phyloP scores from a whole-genome alignment of 306 rosid genomes.

The Cyamopsis tetragonoloba region DNA sequence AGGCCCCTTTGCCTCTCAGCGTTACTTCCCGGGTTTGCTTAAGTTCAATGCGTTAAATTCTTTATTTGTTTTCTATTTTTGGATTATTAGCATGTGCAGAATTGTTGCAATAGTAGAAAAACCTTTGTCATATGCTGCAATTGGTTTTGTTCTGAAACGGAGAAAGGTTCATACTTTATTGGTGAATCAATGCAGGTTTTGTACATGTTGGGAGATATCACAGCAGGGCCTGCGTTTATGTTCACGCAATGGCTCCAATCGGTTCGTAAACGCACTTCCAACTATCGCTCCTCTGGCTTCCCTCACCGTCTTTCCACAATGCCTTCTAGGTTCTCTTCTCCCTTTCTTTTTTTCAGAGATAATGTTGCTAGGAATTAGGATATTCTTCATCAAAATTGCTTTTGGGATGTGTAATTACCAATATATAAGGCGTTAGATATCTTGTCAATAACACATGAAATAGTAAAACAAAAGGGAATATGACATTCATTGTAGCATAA shows the following conservation, averaged over 20 bases:
- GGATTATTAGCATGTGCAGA: no score
- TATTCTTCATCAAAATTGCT: no score
- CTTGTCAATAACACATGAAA: no score
- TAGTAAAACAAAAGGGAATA: no score
- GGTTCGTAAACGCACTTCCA: slow-evolving; percentile 79
- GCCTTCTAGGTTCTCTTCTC: slow-evolving; percentile 50
- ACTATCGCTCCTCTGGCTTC: slow-evolving; percentile 62
- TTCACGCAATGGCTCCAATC: slow-evolving; percentile 87
- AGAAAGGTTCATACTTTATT: neutral
- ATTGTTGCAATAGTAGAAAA: no score
- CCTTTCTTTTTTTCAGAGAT: no score
- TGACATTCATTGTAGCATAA: no score
- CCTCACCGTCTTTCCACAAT: slow-evolving; percentile 47
- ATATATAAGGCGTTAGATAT: no score
- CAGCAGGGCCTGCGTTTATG: slow-evolving; percentile 66
- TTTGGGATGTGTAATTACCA: no score
- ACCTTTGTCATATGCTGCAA: neutral
- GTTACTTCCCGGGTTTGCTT: slow-evolving; percentile 84
- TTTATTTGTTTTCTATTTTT: no score
- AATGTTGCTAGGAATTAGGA: no score
- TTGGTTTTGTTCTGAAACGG: neutral
- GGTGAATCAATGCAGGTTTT: slow-evolving; percentile 54
- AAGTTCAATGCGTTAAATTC: no score
- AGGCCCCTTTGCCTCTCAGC: slow-evolving; percentile 59
- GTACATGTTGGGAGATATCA: slow-evolving; percentile 88